Evolutionary conservation across 73 alveolate genomes (phyloP), one percentile per base, ranked within the genome.

Genomic region (Blepharisma japonicum): DNA sequence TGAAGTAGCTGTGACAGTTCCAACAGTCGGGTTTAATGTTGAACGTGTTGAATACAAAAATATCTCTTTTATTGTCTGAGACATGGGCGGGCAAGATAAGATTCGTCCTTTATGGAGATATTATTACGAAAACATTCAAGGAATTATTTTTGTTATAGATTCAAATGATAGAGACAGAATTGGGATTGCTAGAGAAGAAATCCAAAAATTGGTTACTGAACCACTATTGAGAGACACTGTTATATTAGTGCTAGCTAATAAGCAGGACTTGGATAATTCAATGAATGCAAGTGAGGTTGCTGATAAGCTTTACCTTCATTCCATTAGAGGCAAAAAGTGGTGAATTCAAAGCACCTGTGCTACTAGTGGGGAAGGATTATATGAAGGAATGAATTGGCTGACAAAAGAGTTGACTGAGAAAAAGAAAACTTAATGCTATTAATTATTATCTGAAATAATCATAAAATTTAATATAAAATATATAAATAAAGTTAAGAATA

Each of bases 361-460:
- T 27, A 82, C 92, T 56, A 96, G 95, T 68, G 98, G 99, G 50
- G 95, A 88, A 68, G 99, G 99, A 55, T 78, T 96, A 48, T 90
- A 92, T 80, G 99, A 94, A 89, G 99, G 99, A 7, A 86, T 96
- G 27, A 98, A 92, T 91, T 96, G 99, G 99, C 83, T 96, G 54
- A 70, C 97, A 27, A 89, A 83, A 83, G 76, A 76, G 5, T 82
- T 89, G 32, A 55, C 86, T n/a, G 82, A 78, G 79, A 89, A 89
- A 83, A 85, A 87, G 66, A 32, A 32, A 32, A 32, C 42, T 32
- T 32, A 32, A 32, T 32, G 42, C 42, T 32, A 32, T 32, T 32
- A 32, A 32, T 32, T 32, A 32, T 32, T 32, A 32, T 32, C 3
- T 32, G 42, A 3, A 3, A 32, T 32, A 32, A 32, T 32, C 42